Base-by-base conservation (phyloP, 2,329 filamentous ascomycete genomes). In the Cylindrodendrum hubeiense region DNA sequence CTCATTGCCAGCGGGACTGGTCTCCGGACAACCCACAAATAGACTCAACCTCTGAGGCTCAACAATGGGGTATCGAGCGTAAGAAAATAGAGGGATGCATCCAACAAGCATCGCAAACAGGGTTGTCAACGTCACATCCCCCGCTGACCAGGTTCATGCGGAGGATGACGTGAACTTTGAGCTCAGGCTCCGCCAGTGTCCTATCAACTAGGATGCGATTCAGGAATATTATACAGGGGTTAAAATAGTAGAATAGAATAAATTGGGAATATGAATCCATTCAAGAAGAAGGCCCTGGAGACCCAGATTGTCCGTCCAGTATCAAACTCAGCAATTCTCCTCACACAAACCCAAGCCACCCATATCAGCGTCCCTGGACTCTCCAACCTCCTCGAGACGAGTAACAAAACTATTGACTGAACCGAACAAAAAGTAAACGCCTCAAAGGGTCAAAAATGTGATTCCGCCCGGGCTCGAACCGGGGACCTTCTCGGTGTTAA, bases 1-100 rank as follows among this genome's bases (percentile, higher is more conserved):
- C 63, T 79, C 19, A 59, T 77, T 10, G 76, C 77, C 1, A 78
- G 67, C 33, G 70, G 75, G 21, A 75, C 71, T 22, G 71, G 73
- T 4, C 69, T 80, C 46, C 73, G 79, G 43, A 78, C 67, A 22
- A 72, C 63, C 39, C 71, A 73, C 49, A 71, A 72, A 39, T 73
- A 60, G 33, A 15, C 5, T 5, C 5, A 4, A 8, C 22, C 30
- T 7, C 7, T n/a, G 26, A 2, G 15, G 24, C 9, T 26, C 30
- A 17, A 13, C 1, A 5, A 33, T 26, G 34, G 12, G 5, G 17
- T 17, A 9, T 28, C 3, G 3, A 34, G 19, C 5, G 12, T 8
- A 15, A 33, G 47, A 33, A 49, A 15, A 50, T 4, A 21, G 10
- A 12, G 30, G 6, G 5, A 3, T 12, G 17, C n/a, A 21, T 21